Percentiles rank a stretch among this genome's conserved stretches.
These are phyloP conservation scores for Neurospora sp. DNA, from an alignment of 495 filamentous ascomycete genomes.

Conservation along the genomic window DNA sequence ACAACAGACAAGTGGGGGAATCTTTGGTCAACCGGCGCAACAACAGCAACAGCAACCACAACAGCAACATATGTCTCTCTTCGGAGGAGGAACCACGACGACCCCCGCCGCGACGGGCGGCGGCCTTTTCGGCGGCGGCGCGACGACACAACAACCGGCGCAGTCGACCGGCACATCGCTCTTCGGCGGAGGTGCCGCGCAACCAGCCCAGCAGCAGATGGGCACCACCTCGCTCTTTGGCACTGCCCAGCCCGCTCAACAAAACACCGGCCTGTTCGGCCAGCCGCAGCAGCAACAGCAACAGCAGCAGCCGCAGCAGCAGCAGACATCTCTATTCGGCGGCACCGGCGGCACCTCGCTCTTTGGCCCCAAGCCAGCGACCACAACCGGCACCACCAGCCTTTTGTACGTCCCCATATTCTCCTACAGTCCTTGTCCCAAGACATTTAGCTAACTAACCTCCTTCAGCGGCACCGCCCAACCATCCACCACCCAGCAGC, in stretches of 20 bases:
- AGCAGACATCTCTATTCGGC: constrained; percentile 22
- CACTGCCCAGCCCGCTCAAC: constrained; percentile 4
- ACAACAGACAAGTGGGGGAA: constrained; percentile 15
- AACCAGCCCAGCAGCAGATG: constrained; percentile 10
- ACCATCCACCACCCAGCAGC: constrained; percentile 1
- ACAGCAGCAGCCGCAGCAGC: constrained; percentile 8
- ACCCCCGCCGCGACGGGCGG: constrained; percentile 11
- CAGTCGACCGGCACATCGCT: constrained; percentile 4
- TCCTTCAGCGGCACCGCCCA: constrained; percentile 15
- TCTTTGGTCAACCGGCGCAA: constrained; percentile 13
- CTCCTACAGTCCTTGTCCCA: neutral
- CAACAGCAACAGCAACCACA: constrained; percentile 11
- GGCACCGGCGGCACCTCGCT: constrained; percentile 26
- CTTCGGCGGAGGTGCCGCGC: constrained; percentile 6
- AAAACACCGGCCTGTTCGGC: constrained; percentile 8
- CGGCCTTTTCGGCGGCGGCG: constrained; percentile 17
- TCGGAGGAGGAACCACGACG: neutral
- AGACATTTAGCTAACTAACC: constrained; percentile 8
- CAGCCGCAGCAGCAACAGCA: neutral
- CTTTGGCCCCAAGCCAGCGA: constrained; percentile 31
- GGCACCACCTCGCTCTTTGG: constrained; percentile 13
- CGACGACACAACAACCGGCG: constrained; percentile 3
- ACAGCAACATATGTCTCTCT: neutral
- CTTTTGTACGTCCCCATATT: constrained; percentile 39
- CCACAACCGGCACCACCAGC: constrained; percentile 8